Conservation (phyloP, 345 rosid genomes). For the Eucalyptus leucophloia region DNA sequence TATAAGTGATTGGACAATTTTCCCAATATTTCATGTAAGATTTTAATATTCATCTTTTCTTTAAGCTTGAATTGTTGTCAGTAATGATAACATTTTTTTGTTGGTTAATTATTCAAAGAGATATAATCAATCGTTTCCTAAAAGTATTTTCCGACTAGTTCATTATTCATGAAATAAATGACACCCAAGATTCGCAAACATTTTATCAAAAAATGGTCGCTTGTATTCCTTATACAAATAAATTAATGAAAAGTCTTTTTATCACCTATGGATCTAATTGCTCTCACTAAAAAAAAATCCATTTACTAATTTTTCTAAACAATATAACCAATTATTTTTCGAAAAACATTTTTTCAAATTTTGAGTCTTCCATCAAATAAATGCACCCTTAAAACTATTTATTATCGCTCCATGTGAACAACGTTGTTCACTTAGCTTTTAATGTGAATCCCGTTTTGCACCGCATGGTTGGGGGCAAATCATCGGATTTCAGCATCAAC, state of each 20-base stretch:
- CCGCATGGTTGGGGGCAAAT: neutral
- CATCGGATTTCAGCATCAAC: neutral
- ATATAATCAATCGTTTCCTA: too few species aligned
- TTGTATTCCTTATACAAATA: too few species aligned
- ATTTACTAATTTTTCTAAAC: neutral
- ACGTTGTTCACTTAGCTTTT: neutral
- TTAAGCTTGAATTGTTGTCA: neutral
- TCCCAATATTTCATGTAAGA: neutral
- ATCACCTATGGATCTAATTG: neutral
- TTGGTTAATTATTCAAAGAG: neutral
- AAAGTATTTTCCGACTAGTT: neutral
- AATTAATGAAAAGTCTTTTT: too few species aligned
- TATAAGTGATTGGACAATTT: neutral
- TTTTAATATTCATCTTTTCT: neutral
- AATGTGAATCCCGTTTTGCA: neutral
- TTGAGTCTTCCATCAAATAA: neutral
- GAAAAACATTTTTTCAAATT: fast-evolving
- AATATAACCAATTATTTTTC: too few species aligned
- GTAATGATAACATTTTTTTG: neutral
- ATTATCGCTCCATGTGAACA: neutral
- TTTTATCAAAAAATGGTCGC: neutral
- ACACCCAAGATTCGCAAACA: too few species aligned
- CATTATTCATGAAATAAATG: too few species aligned
- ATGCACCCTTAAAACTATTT: neutral
- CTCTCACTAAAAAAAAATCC: too few species aligned